A percentile compares a stretch with the other conserved stretches of the same genome.
Conservation (phyloP, 768 basidiomycete genomes). For the Candolleomyces eurysporus region DNA sequence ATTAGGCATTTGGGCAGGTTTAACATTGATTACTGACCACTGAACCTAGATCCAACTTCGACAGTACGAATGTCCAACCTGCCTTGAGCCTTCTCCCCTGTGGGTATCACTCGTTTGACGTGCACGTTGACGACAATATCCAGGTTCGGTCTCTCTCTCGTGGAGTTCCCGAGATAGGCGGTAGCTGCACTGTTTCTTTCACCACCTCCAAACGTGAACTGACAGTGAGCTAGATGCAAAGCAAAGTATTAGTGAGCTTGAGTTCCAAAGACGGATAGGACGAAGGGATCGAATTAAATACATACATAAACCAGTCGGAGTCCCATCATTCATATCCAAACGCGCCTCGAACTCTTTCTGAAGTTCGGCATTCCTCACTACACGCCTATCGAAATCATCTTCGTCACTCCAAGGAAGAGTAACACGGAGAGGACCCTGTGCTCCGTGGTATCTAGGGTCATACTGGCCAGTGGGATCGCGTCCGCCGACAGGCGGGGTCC, state of each 20-base stretch:
- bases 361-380: slow-evolving; percentile 24
- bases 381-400: slow-evolving; percentile 23
- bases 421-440: slow-evolving; percentile 21
- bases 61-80: neutral
- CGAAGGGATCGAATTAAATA: neutral
- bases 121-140: neutral
- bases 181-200: slow-evolving; percentile 1
- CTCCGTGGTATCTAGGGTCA: slow-evolving; percentile 26
- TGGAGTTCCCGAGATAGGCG: neutral
- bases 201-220: neutral
- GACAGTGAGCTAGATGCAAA: neutral
- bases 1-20: neutral
- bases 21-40: neutral
- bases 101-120: neutral
- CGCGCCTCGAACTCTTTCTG: slow-evolving; percentile 33
- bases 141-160: neutral
- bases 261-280: too few relatives aligned
- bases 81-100: neutral
- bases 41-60: slow-evolving; percentile 2
- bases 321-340: slow-evolving; percentile 19
- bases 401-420: slow-evolving; percentile 23
- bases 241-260: neutral
- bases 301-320: neutral
- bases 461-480: slow-evolving; percentile 31
- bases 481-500: slow-evolving; percentile 25